Base-by-base conservation (phyloP, 768 basidiomycete species). In the Mycena haematopus region DNA sequence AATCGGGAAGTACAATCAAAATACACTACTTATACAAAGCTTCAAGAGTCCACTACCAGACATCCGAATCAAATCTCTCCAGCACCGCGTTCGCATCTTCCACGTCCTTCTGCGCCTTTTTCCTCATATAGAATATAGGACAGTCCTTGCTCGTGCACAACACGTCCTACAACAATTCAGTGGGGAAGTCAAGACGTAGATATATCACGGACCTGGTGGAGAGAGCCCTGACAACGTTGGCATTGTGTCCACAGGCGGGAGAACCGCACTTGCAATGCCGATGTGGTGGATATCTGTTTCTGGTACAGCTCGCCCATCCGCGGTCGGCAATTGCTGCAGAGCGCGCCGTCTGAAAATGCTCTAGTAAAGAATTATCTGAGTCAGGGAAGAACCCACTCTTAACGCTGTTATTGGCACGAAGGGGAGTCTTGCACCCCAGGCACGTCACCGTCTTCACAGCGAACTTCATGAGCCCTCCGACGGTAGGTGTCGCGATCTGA, bases 191-290 rank as follows among this genome's bases (percentile, higher is more conserved):
- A 15, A 27, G 52, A 22, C 15, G 56, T 14, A 50, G 5, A 46
- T 17, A 29, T 2, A 29, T 25, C 15, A 67, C 74, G 29, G 60
- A 90, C 90, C 80, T 97, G 95, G 78, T 99, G 97, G 51, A 99
- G 80, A 19, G 97, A 99, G 15, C 97, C 97, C 73, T 99, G 97
- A 80, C 97, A 99, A 25, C 97, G 86, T 72, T 99, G 97, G 69
- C 97, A 99, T 72, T 99, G 96, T 1, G 97, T 99, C 97, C 97
- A 99, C 24, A 99, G 75, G 52, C 96, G 86, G 21, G 96, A 92
- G 74, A 97, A 99, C 50, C 92, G 88, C 8, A 96, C 89, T 80
- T 99, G 94, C 47, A 90, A 79, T 22, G 86, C 85, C 0, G 96
- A 95, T 0, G 92, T 86, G 7, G 79, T 78, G 6, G 82, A 70